Evolutionary conservation across 2,329 filamentous ascomycete genomes (phyloP), one percentile per base, ranked within the genome.

Genomic region (Alternaria arbusti): DNA sequence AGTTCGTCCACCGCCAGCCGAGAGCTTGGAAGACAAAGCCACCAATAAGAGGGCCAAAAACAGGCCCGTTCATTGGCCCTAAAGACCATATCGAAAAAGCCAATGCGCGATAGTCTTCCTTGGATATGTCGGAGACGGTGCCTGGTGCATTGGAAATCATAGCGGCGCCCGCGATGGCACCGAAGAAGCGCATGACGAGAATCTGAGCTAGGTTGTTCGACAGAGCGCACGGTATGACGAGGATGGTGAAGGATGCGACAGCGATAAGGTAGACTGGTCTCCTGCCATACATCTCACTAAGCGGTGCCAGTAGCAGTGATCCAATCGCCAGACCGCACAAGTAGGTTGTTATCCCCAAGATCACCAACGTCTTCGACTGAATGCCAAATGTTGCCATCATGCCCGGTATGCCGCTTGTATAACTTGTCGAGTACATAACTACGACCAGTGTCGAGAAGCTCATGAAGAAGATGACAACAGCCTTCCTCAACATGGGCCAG

Each of bases 1-100:
- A 97, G 74, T 92, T 91, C 40, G 90, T 90, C 93, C 93, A 97
- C 28, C 94, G 83, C 94, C 94, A 97, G 11, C 93, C 93, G 3
- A 96, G 83, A 66, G 91, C 89, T 78, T 94, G 85, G 68, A 84
- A 92, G 1, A 91, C 87, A 70, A 97, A 96, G 0, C 94, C 94
- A 22, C 94, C 94, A 32, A 97, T 90, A 1, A 94, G 81, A 0
- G 91, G 90, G 0, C 90, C 74, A 1, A 78, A 49, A 81, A 91
- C 15, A 0, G 75, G 76, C 1, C 36, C 36, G 36, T 40, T 40
- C 36, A 40, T 40, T 40, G 36, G 0, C 91, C 93, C 94, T 57
- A 97, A 89, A 64, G 86, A 88, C 89, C 93, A 97, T 32, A 97
- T 84, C 5, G 89, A 92, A 80, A 97, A 93, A 45, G 90, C 90